Evolutionary conservation across 2,329 filamentous ascomycete species (phyloP).

Genomic region (Podosphaera xanthii): DNA sequence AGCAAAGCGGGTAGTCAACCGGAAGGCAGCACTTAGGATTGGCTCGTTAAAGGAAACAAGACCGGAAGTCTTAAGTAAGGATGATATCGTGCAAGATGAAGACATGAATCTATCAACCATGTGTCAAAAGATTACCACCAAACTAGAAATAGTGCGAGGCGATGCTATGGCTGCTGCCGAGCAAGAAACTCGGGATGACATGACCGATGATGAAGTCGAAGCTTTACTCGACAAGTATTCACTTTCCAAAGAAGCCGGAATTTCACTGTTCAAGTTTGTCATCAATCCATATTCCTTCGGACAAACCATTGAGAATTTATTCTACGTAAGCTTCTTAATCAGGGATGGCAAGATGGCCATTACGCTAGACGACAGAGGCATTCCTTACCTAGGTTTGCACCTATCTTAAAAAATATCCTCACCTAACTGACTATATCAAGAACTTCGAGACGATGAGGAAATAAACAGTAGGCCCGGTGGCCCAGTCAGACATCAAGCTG

Average conservation of each 20-base stretch:
- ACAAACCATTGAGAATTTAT: conserved; percentile 89
- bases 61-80: conserved; percentile 53
- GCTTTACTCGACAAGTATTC: conserved; percentile 40
- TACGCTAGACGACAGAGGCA: conserved; percentile 43
- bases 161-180: conserved; percentile 24
- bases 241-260: conserved; percentile 43
- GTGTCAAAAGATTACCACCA: conserved; percentile 49
- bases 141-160: conserved; percentile 28
- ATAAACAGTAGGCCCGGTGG: conserved; percentile 22
- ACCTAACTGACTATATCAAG: conserved; percentile 7
- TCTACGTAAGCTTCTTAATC: conserved; percentile 87
- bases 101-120: conserved; percentile 59
- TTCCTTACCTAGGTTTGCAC: conserved; percentile 60
- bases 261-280: conserved; percentile 67
- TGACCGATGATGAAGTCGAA: conserved; percentile 22
- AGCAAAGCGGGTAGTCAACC: conserved; percentile 43
- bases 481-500: conserved; percentile 55
- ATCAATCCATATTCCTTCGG: conserved; percentile 80
- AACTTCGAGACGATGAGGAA: conserved; percentile 3
- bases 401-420: background rate
- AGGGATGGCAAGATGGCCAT: conserved; percentile 62
- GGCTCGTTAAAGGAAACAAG: conserved; percentile 46
- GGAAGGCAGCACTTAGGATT: conserved; percentile 42
- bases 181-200: conserved; percentile 23
- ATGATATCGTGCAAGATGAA: conserved; percentile 51